Evolutionary conservation across 129 eudicot genomes (phyloP).

Genomic region (Flaveria sonorensis): DNA sequence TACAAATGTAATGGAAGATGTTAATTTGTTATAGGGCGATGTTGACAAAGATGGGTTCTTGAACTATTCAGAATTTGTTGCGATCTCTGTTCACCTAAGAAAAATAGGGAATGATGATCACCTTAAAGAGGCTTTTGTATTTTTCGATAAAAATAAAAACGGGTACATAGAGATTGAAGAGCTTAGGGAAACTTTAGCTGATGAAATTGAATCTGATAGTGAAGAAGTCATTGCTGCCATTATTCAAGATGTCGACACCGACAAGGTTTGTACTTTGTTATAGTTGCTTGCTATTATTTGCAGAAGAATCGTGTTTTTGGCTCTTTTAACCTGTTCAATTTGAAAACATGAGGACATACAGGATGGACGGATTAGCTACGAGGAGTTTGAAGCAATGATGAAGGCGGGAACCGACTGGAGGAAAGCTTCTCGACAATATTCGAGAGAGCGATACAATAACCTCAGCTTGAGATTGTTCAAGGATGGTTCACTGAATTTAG

Average conservation of each 20-base stretch:
- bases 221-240: constrained; percentile 85
- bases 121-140: constrained; percentile 66
- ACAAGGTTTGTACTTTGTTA: constrained; percentile 58
- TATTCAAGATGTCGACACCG: constrained; percentile 89
- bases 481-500: constrained; percentile 61
- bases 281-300: neutral
- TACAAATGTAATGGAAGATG: neutral
- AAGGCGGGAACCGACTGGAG: constrained; percentile 96
- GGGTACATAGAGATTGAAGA: constrained; percentile 88
- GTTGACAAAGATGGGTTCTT: constrained; percentile 76
- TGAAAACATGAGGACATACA: constrained; percentile 15
- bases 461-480: constrained; percentile 73
- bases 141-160: constrained; percentile 67
- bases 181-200: constrained; percentile 65
- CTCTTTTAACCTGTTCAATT: neutral
- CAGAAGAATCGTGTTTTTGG: neutral
- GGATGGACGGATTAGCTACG: constrained; percentile 90
- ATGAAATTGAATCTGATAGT: constrained; percentile 59
- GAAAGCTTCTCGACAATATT: constrained; percentile 89
- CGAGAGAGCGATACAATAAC: constrained; percentile 77
- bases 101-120: constrained; percentile 90
- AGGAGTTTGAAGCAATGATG: constrained; percentile 89
- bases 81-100: constrained; percentile 73
- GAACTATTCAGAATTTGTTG: constrained; percentile 75
- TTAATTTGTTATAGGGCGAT: constrained; percentile 60